Base-by-base conservation (phyloP, 345 rosid species). In the Arabis alpina region DNA sequence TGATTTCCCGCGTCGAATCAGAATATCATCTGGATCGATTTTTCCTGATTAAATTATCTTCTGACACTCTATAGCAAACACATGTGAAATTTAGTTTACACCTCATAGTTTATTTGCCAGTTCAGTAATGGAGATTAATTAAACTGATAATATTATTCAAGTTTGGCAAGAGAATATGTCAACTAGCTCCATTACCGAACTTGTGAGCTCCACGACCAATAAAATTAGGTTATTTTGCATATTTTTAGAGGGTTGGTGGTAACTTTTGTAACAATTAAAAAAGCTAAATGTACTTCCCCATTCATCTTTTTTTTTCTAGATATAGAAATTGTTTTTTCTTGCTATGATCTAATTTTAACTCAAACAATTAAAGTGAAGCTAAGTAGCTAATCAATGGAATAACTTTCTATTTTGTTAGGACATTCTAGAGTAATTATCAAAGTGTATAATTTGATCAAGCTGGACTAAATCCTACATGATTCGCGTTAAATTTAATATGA, bases 21-120 rank as follows among this genome's bases (percentile, higher is more conserved):
- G 10, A 63, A 27, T 15, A 32, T 24, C 13, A 56, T 27, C 51
- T 64, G 50, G 47, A 50, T 55, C 49, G 71, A 55, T 48, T 19
- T 47, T 19, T 47, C 5, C 12, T 64, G n/a, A 72, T 63, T 48
- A 43, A 15, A 8, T 39, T 10, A 39, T 65, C 11, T 30, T 50
- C 67, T 58, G 72, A 41, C 77, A 64, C 56, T 36, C 16, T 55
- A 51, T 24, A 32, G 45, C 61, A 71, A 19, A 71, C 71, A 56
- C 70, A 54, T 73, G 77, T 64, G 51, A 56, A 16, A 9, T 8
- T 73, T 48, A 23, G 50, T 39, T 37, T 64, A 51, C 71, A 73
- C 15, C 71, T 48, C 52, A 56, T 64, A 12, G 30, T 55, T 27
- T 72, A 48, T 55, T 19, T 47, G 58, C 44, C 37, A 47, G 44